Percentiles rank a stretch among this genome's conserved stretches.
Evolutionary conservation across 371 early-diverging fungal genomes (phyloP).

Genomic region (Mortierella sp.): DNA sequence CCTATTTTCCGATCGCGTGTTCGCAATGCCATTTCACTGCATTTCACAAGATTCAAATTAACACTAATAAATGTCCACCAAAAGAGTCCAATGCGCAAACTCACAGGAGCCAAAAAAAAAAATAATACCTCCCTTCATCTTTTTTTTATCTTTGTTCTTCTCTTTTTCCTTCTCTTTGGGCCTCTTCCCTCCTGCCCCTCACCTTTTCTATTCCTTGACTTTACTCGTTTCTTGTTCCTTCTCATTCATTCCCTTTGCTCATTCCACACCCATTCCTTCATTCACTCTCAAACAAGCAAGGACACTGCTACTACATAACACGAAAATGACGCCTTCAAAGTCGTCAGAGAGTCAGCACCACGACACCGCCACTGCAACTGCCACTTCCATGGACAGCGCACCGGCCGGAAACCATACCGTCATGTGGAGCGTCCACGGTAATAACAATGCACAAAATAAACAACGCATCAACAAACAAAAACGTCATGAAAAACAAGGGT

Average conservation of each 20-base stretch:
- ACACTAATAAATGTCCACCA: not conserved
- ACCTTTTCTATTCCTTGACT: not conserved
- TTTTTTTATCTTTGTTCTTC: not conserved
- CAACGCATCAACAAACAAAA: too few relatives aligned
- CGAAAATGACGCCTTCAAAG: conserved; percentile 15
- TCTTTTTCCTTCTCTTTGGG: not conserved
- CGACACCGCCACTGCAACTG: not conserved
- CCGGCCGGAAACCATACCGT: not conserved
- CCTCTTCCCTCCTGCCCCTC: not conserved
- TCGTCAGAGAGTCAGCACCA: not conserved
- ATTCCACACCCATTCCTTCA: not conserved
- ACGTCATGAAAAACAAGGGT: not conserved
- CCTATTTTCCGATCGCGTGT: not conserved
- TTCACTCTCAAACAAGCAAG: not conserved
- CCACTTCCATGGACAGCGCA: not conserved
- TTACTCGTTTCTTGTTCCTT: not conserved
- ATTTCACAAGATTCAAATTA: not conserved
- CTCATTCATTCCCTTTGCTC: not conserved
- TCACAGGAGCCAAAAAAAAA: not conserved
- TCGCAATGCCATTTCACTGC: not conserved
- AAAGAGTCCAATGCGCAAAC: not conserved
- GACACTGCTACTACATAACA: too few relatives aligned
- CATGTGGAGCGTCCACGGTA: conserved; percentile 52
- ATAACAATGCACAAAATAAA: not conserved
- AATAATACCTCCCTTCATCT: not conserved